phyloP scores from a whole-genome alignment of 352 stramenopile genomes.

The Phytophthora uliginosa region DNA sequence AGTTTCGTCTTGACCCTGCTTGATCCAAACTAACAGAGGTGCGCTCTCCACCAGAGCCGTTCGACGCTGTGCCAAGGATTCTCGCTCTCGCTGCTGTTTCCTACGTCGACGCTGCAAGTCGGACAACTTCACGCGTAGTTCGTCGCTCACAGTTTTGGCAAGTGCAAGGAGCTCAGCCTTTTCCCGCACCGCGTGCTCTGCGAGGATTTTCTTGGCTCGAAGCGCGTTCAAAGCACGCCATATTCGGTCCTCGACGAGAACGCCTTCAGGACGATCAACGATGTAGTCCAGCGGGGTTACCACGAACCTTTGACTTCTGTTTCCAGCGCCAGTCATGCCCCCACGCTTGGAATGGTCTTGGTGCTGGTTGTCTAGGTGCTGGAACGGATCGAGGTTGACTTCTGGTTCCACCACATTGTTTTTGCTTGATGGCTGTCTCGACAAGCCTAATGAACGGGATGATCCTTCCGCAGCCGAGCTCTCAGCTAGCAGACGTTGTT shows the following conservation, averaged over 20 bases:
- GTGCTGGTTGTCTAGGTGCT: conserved; percentile 57
- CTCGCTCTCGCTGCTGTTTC: conserved; percentile 40
- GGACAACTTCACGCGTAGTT: conserved; percentile 51
- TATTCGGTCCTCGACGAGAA: conserved; percentile 72
- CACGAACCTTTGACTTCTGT: conserved; percentile 23
- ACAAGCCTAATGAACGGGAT: conserved; percentile 22
- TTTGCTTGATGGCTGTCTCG: conserved; percentile 37
- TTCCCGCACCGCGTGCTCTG: conserved; percentile 60
- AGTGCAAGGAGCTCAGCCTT: conserved; percentile 67
- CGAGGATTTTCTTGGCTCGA: conserved; percentile 72
- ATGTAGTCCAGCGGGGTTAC: conserved; percentile 83
- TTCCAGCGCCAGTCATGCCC: conserved; percentile 5
- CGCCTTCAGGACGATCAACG: conserved; percentile 66
- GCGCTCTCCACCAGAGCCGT: conserved; percentile 46
- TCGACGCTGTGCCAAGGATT: conserved; percentile 14
- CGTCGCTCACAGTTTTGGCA: conserved; percentile 59
- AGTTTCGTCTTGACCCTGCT: conserved; percentile 94
- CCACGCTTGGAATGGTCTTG: conserved; percentile 25
- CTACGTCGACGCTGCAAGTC: conserved; percentile 48
- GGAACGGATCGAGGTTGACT: conserved; percentile 78
- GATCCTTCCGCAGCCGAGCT: conserved; percentile 39
- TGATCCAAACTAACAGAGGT: conserved; percentile 89
- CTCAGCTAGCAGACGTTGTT: conserved; percentile 61
- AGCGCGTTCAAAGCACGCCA: conserved; percentile 76
- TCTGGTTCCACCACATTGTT: conserved; percentile 44